A percentile compares a stretch with the other conserved stretches of the same genome.
Evolutionary conservation across 2,329 filamentous ascomycete genomes (phyloP).

Genomic region (Fusarium sp.): DNA sequence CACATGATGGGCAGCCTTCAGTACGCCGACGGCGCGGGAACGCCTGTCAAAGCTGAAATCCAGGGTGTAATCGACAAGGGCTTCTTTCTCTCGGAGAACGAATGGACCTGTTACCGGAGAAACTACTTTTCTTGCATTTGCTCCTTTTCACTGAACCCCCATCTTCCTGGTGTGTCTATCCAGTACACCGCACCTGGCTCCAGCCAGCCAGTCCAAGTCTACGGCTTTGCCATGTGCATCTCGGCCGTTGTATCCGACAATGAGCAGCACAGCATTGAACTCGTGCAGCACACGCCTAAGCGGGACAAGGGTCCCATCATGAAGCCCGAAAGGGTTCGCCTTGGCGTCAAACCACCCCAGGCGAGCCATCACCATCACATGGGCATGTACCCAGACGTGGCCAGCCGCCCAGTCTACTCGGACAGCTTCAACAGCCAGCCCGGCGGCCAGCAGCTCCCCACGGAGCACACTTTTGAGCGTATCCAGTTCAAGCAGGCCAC

Average conservation of each 20-base stretch:
- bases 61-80: slow-evolving; percentile 88
- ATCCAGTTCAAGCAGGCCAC: slow-evolving; percentile 96
- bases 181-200: slow-evolving; percentile 65
- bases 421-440: slow-evolving; percentile 52
- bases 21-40: slow-evolving; percentile 63
- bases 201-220: slow-evolving; percentile 72
- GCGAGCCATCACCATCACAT: slow-evolving; percentile 60
- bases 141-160: slow-evolving; percentile 77
- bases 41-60: slow-evolving; percentile 77
- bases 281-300: slow-evolving; percentile 93
- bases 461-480: slow-evolving; percentile 80
- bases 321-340: slow-evolving; percentile 76
- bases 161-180: slow-evolving; percentile 59
- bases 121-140: slow-evolving; percentile 93
- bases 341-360: slow-evolving; percentile 76
- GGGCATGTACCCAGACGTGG: slow-evolving; percentile 57
- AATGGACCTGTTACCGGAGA: slow-evolving; percentile 92
- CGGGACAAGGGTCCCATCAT: slow-evolving; percentile 87
- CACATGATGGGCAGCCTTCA: slow-evolving; percentile 70
- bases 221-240: slow-evolving; percentile 84
- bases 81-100: slow-evolving; percentile 83
- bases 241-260: slow-evolving; percentile 85
- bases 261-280: slow-evolving; percentile 80
- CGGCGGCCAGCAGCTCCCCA: slow-evolving; percentile 56
- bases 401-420: slow-evolving; percentile 53